Evolutionary conservation across 2,329 filamentous ascomycete genomes (phyloP), one percentile per base, ranked within the genome.

Genomic region (Hymenoscyphus infarciens): DNA sequence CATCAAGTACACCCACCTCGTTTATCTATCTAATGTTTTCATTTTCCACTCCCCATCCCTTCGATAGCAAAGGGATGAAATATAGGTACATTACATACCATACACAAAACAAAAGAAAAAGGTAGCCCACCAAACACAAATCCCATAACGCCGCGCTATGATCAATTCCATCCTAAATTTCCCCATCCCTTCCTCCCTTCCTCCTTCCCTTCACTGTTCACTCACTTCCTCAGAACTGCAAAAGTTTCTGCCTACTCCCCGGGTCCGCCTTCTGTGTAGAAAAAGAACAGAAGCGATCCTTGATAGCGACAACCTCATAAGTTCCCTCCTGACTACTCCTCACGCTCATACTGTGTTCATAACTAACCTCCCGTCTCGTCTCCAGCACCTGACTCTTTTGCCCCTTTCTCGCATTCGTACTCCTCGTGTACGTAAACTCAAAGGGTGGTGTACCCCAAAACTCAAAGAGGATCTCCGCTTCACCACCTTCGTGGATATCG

Each of bases 391-490:
- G 83, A 42, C 88, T 86, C 73, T 87, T 90, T 75, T 92, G 90
- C 1, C 89, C 89, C 78, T 88, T 92, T 63, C 73, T 70, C n/a
- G 87, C 87, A 74, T 97, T 97, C 54, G 91, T 91, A 76, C 89
- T 95, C 65, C 95, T 84, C 22, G 92, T 98, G 75, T 96, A 98
- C 62, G 94, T 97, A 74, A 98, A 99, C 77, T 98, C 95, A 72
- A 99, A 99, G 1, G 95, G 95, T 65, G 95, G 92, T 5, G 91
- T 93, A 62, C 96, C 95, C 80, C 90, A 93, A 77, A 99, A 99
- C 71, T 97, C 91, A 71, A 99, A 98, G 7, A 92, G 79, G 59
- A 99, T 92, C 74, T 97, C 91, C 0, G 95, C 92, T 74, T 96
- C 90, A 65, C 92, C 92, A 69, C 95, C 95, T 79, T 99, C 94